Evolutionary conservation across 306 rosid species (phyloP).

Genomic region (Cicer judaicum): DNA sequence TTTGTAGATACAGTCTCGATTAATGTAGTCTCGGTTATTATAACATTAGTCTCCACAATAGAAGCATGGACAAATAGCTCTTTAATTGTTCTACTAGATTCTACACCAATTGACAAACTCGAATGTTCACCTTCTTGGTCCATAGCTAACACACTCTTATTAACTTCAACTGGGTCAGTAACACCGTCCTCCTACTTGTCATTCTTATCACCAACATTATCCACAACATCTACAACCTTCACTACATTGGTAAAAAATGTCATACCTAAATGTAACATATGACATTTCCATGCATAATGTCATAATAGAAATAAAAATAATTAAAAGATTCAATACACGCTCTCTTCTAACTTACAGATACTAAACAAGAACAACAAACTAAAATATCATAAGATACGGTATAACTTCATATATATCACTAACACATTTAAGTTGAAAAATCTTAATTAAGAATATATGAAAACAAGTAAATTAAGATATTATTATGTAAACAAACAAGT

Average conservation of each 20-base stretch:
- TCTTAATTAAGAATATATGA: no score
- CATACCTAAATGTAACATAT: no score
- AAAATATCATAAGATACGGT: no score
- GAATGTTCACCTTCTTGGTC: slow-evolving; percentile 50
- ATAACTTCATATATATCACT: no score
- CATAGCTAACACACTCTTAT: slow-evolving; percentile 41
- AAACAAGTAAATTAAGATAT: no score
- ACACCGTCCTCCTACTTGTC: slow-evolving; percentile 39
- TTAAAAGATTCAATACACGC: no score
- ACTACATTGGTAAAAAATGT: slow-evolving; percentile 8
- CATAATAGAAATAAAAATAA: no score
- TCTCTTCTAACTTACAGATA: no score
- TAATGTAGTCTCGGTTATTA: slow-evolving; percentile 8
- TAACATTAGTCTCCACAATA: slow-evolving; percentile 46
- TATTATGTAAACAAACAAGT: no score
- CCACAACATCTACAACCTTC: slow-evolving; percentile 40
- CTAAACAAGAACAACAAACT: no score
- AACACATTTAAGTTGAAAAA: no score
- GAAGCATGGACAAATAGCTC: slow-evolving; percentile 42
- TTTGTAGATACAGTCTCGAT: slow-evolving; percentile 44
- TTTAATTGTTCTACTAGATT: slow-evolving; percentile 48
- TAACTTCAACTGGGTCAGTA: slow-evolving; percentile 45
- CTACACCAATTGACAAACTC: slow-evolving; percentile 48
- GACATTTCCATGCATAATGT: no score
- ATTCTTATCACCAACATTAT: slow-evolving; percentile 37